Evolutionary conservation across 257 asterid genomes (phyloP).

Genomic region (Nemophila menziesii): DNA sequence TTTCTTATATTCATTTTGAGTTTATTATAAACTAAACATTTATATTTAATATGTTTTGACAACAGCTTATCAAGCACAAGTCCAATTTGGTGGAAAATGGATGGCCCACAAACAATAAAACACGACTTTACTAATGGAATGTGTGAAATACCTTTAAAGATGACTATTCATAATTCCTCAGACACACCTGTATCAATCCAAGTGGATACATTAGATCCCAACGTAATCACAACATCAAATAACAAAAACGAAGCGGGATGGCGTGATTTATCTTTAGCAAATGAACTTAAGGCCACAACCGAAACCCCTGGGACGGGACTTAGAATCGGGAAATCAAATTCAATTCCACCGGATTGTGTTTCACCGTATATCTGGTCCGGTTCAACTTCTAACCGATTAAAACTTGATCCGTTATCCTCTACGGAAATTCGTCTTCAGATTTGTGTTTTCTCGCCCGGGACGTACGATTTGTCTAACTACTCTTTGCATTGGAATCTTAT

Average conservation of each 20-base stretch:
- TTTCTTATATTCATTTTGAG: not conserved
- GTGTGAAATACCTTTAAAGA: slow-evolving; percentile 56
- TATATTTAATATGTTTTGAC: slow-evolving; percentile 10
- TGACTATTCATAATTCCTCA: slow-evolving; percentile 62
- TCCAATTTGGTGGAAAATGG: slow-evolving; percentile 82
- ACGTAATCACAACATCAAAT: slow-evolving; percentile 15
- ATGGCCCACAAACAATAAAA: slow-evolving; percentile 47
- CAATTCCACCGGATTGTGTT: slow-evolving; percentile 27
- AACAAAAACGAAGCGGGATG: slow-evolving; percentile 69
- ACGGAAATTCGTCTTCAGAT: slow-evolving; percentile 52
- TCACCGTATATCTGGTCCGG: slow-evolving; percentile 84
- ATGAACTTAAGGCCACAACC: slow-evolving; percentile 41
- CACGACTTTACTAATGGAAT: slow-evolving; percentile 50
- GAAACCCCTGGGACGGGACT: slow-evolving; percentile 28
- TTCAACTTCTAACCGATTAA: slow-evolving; percentile 48
- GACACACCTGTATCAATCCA: slow-evolving; percentile 40
- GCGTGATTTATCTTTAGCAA: slow-evolving; percentile 44
- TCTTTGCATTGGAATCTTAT: slow-evolving; percentile 53
- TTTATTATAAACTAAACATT: not conserved
- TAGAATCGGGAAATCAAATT: slow-evolving; percentile 33
- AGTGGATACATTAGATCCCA: slow-evolving; percentile 35
- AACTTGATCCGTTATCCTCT: slow-evolving; percentile 50
- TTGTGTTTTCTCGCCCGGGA: slow-evolving; percentile 70
- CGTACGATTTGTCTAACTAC: slow-evolving; percentile 80
- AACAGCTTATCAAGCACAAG: slow-evolving; percentile 43